A percentile compares a stretch with the other conserved stretches of the same genome.
Conservation (phyloP, 2,329 filamentous ascomycete species). For the Mycosphaerelloides madeirae region DNA sequence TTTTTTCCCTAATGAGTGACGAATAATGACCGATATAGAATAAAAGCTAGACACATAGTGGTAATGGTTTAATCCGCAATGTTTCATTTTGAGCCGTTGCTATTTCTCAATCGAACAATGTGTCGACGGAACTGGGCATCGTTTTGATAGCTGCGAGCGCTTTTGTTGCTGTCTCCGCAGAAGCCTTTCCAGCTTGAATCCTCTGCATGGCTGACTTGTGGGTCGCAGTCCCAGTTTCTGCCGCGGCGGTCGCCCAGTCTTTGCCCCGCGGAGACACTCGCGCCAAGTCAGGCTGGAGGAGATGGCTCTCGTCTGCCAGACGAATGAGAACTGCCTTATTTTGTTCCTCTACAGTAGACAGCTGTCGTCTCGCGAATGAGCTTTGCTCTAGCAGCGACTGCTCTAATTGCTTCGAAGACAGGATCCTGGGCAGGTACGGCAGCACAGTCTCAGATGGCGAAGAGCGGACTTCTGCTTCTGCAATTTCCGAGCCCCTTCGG, state of each 20-base stretch:
- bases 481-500: conserved; percentile 3
- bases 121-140: conserved; percentile 15
- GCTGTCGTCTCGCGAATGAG: conserved; percentile 24
- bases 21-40: not conserved
- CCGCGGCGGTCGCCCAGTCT: conserved; percentile 27
- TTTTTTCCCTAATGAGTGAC: not conserved
- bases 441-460: conserved; percentile 20
- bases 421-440: conserved; percentile 23
- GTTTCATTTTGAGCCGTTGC: not conserved
- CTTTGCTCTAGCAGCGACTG: conserved; percentile 25
- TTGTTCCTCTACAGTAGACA: conserved; percentile 21
- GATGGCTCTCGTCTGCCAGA: conserved; percentile 34
- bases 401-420: conserved; percentile 19
- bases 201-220: conserved; percentile 13
- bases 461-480: conserved; percentile 7
- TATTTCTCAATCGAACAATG: conserved; percentile 5
- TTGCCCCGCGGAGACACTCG: conserved; percentile 19
- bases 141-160: conserved; percentile 16
- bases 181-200: conserved; percentile 15
- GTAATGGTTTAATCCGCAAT: not conserved
- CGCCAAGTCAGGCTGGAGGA: conserved; percentile 25
- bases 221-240: conserved; percentile 15
- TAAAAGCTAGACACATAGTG: not conserved
- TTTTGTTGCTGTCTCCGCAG: conserved; percentile 14
- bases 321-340: conserved; percentile 25